A percentile compares a stretch with the other conserved stretches of the same genome.
phyloP scores from a whole-genome alignment of 371 early-diverging fungal species.

The Mucor saturninus region DNA sequence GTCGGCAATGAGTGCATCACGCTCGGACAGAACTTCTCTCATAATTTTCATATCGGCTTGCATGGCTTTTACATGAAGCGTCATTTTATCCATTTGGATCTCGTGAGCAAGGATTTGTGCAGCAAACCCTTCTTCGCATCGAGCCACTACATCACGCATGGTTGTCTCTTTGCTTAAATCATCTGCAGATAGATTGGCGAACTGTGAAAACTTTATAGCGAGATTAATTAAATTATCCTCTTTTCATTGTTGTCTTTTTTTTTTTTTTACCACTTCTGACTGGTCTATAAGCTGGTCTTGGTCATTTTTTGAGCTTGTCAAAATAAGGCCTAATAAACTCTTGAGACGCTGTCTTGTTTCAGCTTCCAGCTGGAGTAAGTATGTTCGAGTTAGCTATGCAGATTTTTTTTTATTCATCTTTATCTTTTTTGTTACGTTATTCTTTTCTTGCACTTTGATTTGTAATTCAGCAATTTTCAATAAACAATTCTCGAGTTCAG shows the following conservation, averaged over 20 bases:
- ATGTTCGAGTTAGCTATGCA: not conserved
- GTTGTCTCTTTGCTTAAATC: conserved; percentile 20
- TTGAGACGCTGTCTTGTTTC: conserved; percentile 42
- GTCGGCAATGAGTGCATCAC: conserved; percentile 23
- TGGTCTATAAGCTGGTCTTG: not conserved
- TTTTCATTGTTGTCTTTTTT: not conserved
- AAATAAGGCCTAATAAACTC: conserved; percentile 37
- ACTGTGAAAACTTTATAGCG: conserved; percentile 3
- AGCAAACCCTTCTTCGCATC: conserved; percentile 41
- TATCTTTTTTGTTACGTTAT: conserved; percentile 31
- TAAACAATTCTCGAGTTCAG: conserved; percentile 82
- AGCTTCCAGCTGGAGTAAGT: conserved; percentile 32
- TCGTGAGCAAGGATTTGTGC: conserved; percentile 25
- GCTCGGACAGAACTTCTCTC: conserved; percentile 14
- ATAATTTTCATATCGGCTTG: conserved; percentile 13
- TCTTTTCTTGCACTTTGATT: conserved; percentile 71
- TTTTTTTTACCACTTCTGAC: not conserved
- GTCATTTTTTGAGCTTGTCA: conserved; percentile 41
- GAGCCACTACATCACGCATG: conserved; percentile 41
- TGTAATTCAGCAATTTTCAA: conserved; percentile 81
- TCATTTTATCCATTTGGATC: conserved; percentile 17
- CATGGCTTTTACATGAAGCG: not conserved
- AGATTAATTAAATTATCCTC: not conserved
- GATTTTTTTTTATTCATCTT: not conserved
- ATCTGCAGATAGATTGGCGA: conserved; percentile 14